Evolutionary conservation across 139 green algal species (phyloP).

Genomic region (Volvox reticuliferus): DNA sequence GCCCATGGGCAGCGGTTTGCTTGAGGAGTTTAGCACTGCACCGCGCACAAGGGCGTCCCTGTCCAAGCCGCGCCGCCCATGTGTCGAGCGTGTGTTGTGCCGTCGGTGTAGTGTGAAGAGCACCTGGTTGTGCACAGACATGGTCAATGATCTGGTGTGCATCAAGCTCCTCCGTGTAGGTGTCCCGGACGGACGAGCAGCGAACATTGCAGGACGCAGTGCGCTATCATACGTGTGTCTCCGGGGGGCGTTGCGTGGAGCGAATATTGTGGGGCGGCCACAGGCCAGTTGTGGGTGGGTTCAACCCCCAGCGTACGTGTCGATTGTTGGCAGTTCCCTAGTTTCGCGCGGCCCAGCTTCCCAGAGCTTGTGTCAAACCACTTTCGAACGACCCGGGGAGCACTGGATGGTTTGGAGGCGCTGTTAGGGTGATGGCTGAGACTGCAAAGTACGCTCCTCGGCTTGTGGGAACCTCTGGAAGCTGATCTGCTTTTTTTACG

Average conservation of each 20-base stretch:
- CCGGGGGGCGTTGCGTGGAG: conserved; percentile 4
- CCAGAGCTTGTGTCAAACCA: not conserved
- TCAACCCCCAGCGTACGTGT: not conserved
- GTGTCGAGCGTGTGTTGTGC: conserved; percentile 7
- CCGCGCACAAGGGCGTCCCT: not conserved
- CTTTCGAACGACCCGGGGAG: not conserved
- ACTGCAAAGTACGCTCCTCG: not conserved
- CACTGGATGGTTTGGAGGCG: not conserved
- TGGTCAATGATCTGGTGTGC: not conserved
- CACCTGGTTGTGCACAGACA: not conserved
- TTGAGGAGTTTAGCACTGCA: conserved; percentile 9
- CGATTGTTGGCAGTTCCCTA: not conserved
- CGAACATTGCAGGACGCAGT: conserved; percentile 19
- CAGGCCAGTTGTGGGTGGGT: not conserved
- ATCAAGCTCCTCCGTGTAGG: no score
- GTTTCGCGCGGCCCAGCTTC: not conserved
- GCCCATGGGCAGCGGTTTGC: conserved; percentile 6
- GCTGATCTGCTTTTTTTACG: not conserved
- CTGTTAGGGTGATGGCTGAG: not conserved
- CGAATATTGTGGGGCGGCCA: not conserved
- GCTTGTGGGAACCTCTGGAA: not conserved
- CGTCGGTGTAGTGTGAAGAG: not conserved
- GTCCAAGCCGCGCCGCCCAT: not conserved
- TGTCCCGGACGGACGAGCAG: not conserved
- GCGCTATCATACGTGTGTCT: not conserved